phyloP scores from a whole-genome alignment of 2,329 filamentous ascomycete genomes.

The Exophiala sp. region DNA sequence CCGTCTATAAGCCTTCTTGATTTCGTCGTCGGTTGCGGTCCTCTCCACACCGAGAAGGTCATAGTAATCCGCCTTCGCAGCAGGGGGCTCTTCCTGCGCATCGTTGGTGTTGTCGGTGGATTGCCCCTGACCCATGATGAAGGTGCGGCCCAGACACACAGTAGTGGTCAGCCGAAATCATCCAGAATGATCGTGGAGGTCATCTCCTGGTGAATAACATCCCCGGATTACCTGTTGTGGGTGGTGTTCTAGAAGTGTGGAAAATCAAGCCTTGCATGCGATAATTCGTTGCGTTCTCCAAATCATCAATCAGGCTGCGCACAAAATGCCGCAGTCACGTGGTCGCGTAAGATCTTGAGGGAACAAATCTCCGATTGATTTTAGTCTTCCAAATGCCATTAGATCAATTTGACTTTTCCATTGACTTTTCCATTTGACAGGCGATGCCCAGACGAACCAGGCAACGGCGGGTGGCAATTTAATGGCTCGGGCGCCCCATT shows the following conservation, averaged over 20 bases:
- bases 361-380: neutral
- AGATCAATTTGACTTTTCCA: too few species aligned
- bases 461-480: too few species aligned
- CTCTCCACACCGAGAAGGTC: slow-evolving; percentile 73
- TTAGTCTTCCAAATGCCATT: too few species aligned
- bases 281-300: neutral
- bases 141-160: neutral
- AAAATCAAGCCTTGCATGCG: neutral
- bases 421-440: too few species aligned
- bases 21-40: slow-evolving; percentile 78
- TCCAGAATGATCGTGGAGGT: neutral
- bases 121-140: slow-evolving; percentile 43
- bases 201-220: neutral
- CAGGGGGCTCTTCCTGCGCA: slow-evolving; percentile 24
- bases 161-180: neutral
- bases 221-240: neutral
- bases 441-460: too few species aligned
- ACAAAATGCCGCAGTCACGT: slow-evolving; percentile 2
- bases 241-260: neutral
- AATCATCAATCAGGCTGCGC: neutral
- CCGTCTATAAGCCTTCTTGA: slow-evolving; percentile 87
- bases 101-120: slow-evolving; percentile 34
- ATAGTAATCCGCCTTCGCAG: slow-evolving; percentile 54
- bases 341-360: neutral
- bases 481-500: too few species aligned